Conservation (phyloP, 1,284 basidiomycete genomes). For the Puccinia hordei region DNA sequence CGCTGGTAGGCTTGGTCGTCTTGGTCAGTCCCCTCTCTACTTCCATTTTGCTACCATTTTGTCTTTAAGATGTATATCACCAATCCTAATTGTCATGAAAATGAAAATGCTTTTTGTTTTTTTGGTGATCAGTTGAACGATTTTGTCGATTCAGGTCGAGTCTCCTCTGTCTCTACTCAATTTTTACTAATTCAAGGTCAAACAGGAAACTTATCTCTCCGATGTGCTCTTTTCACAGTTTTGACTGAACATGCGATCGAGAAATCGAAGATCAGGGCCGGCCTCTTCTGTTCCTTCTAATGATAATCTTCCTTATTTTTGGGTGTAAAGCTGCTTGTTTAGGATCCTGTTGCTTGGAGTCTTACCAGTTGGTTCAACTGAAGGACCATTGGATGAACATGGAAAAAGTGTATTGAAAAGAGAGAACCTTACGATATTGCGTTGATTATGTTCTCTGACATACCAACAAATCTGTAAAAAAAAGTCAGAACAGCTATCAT, state of each 20-base stretch:
- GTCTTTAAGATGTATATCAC: background rate
- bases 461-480: no score
- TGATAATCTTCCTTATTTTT: no score
- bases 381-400: no score
- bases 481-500: no score
- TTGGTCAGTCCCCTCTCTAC: constrained; percentile 16
- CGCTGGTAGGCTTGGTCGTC: constrained; percentile 26
- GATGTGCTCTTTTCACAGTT: background rate
- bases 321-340: no score
- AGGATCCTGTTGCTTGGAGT: no score
- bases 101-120: background rate
- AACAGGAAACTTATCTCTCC: background rate
- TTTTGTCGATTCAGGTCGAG: constrained; percentile 44
- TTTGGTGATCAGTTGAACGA: constrained; percentile 35
- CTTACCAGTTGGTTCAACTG: no score
- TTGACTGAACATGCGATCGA: constrained; percentile 47
- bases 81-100: no score
- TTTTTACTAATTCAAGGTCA: background rate
- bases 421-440: no score
- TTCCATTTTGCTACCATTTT: background rate
- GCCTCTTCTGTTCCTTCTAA: constrained; percentile 17
- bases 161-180: background rate
- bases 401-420: no score
- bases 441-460: no score
- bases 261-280: constrained; percentile 44